Evolutionary conservation across 2,329 filamentous ascomycete species (phyloP), one percentile per base, ranked within the genome.

Genomic region (Cytospora piceicola): DNA sequence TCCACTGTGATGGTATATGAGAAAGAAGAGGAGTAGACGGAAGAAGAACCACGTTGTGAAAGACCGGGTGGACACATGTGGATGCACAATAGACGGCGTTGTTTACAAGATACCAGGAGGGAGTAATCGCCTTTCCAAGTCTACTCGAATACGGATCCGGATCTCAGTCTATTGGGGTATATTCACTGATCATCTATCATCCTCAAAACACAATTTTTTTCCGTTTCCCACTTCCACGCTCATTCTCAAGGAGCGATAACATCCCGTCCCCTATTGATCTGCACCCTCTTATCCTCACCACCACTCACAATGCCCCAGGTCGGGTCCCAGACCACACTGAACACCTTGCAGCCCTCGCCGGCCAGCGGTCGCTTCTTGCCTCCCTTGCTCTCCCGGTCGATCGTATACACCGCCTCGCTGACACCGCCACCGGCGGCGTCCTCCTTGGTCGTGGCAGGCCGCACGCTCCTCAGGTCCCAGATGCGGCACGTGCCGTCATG

Each of bases 401-500:
- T 90, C 29, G 87, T 76, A 83, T 92, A 87, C 81, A 96, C 80
- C 81, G 89, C 77, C 84, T 94, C 82, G 86, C 92, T 77, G 78
- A 94, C 74, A 83, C 85, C 79, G 75, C 86, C 79, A 75, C 84
- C 76, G 73, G 85, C 77, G 76, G 83, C 74, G 73, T 87, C 81
- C 73, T 88, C 81, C 75, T 89, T 85, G 75, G 88, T 81, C 3
- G 82, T 83, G 11, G 82, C 85, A 22, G 80, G 83, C 75, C 88
- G 82, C 61, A 86, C 87, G 72, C 87, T 90, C 63, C 95, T 85
- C 70, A 98, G 84, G 81, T 99, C 95, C 95, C 95, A 99, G 58
- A 99, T 88, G 60, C 93, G 87, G 73, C 92, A 95, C 1, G 93
- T 97, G 39, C 94, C 93, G 77, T 99, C 95, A 77, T 96, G 92